Conservation (phyloP, 257 asterid genomes). For the Schizonepeta tenuifolia region DNA sequence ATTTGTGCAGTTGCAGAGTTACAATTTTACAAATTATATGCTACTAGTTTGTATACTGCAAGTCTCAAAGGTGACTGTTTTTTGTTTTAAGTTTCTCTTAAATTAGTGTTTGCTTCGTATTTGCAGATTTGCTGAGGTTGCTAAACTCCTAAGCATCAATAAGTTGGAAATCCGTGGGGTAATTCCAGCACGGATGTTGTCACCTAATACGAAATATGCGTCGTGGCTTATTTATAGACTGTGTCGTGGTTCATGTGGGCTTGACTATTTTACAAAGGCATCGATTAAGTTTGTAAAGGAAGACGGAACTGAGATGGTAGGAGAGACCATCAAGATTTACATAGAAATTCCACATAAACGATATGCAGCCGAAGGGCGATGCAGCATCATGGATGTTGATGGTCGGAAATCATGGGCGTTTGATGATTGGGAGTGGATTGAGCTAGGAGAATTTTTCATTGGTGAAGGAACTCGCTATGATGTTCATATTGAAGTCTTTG, state of each 20-base stretch:
- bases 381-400: not conserved
- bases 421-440: slow-evolving; percentile 36
- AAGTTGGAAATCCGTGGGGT: slow-evolving; percentile 52
- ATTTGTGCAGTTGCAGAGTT: too few species aligned
- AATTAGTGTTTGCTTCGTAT: not conserved
- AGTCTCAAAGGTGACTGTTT: too few species aligned
- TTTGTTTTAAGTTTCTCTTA: too few species aligned
- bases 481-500: slow-evolving; percentile 25
- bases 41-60: too few species aligned
- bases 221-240: slow-evolving; percentile 35
- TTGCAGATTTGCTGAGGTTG: slow-evolving; percentile 64
- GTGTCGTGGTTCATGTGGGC: slow-evolving; percentile 19
- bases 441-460: slow-evolving; percentile 39
- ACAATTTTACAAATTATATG: too few species aligned
- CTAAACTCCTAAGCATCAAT: slow-evolving; percentile 38
- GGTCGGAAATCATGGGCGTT: not conserved
- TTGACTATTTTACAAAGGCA: slow-evolving; percentile 25
- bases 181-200: slow-evolving; percentile 29
- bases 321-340: not conserved
- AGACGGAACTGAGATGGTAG: not conserved
- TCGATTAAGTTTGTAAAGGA: slow-evolving; percentile 23
- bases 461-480: slow-evolving; percentile 28
- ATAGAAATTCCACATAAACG: not conserved
- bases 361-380: too few species aligned
- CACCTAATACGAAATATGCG: slow-evolving; percentile 32